phyloP scores from a whole-genome alignment of 768 basidiomycete genomes.

The Naganishia randhawae region DNA sequence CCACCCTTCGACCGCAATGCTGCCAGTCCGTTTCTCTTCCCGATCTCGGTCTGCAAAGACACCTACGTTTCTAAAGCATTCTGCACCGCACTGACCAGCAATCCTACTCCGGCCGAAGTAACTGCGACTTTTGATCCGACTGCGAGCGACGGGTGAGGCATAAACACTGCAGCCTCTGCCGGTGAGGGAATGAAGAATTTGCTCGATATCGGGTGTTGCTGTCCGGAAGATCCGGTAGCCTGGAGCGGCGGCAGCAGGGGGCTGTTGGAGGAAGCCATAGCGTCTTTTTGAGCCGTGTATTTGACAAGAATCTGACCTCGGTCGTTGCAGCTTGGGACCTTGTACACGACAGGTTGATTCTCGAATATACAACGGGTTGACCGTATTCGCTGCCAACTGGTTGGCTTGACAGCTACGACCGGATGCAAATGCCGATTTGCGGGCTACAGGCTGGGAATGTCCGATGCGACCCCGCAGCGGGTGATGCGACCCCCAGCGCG shows the following conservation, averaged over 20 bases:
- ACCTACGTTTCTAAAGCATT: slow-evolving; percentile 64
- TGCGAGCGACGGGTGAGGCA: slow-evolving; percentile 40
- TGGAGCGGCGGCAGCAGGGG: slow-evolving; percentile 42
- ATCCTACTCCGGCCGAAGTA: slow-evolving; percentile 52
- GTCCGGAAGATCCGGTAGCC: slow-evolving; percentile 26
- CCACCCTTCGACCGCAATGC: no score
- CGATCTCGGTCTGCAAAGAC: not conserved
- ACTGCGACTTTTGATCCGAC: slow-evolving; percentile 46
- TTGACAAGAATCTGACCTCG: no score
- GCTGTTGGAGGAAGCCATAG: slow-evolving; percentile 21
- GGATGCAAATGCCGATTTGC: no score
- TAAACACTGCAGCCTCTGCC: slow-evolving; percentile 39
- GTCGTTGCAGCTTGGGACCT: no score
- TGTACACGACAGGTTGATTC: no score
- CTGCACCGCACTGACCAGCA: slow-evolving; percentile 59
- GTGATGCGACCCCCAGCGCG: no score
- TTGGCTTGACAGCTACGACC: not conserved
- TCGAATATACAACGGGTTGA: not conserved
- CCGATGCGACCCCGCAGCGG: no score
- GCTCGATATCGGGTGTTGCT: slow-evolving; percentile 24
- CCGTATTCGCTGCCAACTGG: slow-evolving; percentile 4
- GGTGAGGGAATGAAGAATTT: slow-evolving; percentile 41
- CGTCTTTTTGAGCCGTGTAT: no score
- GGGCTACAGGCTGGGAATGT: no score
- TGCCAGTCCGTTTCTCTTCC: not conserved